These are phyloP conservation scores for Mortierella sp. DNA, from an alignment of 371 early-diverging fungal genomes.

Conservation along the genomic window DNA sequence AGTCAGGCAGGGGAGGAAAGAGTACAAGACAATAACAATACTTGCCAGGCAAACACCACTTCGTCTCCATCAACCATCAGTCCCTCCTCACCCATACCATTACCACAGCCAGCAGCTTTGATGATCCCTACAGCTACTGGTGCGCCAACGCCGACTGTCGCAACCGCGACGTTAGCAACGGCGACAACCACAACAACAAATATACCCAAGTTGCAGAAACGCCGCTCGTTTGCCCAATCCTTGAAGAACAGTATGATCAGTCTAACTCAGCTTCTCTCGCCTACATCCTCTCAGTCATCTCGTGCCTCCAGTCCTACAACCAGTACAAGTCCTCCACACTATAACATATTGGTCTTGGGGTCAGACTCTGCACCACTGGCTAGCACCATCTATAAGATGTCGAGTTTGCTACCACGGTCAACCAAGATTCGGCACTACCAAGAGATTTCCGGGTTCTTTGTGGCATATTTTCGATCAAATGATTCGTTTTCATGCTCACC, in stretches of 20 bases:
- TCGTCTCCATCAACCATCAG: conserved; percentile 5
- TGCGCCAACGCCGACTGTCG: not conserved
- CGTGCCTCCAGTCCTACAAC: conserved; percentile 2
- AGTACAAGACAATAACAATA: not conserved
- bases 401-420: conserved; percentile 33
- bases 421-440: conserved; percentile 53
- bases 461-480: conserved; percentile 48
- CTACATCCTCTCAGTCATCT: conserved; percentile 1
- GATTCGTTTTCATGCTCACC: conserved; percentile 46
- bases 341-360: conserved; percentile 51
- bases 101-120: not conserved
- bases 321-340: conserved; percentile 37
- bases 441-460: conserved; percentile 57
- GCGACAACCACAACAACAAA: conserved; percentile 4
- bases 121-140: not conserved
- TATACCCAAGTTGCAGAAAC: conserved; percentile 38
- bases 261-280: conserved; percentile 36
- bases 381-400: conserved; percentile 53
- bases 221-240: conserved; percentile 46
- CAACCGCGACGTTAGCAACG: not conserved
- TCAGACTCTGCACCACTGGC: conserved; percentile 54
- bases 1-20: not conserved
- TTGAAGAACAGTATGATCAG: conserved; percentile 39
- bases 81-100: conserved; percentile 13
- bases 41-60: not conserved